Evolutionary conservation across 208 protist genomes (phyloP), one percentile per base, ranked within the genome.

Genomic region (Angomonas desouzai): DNA sequence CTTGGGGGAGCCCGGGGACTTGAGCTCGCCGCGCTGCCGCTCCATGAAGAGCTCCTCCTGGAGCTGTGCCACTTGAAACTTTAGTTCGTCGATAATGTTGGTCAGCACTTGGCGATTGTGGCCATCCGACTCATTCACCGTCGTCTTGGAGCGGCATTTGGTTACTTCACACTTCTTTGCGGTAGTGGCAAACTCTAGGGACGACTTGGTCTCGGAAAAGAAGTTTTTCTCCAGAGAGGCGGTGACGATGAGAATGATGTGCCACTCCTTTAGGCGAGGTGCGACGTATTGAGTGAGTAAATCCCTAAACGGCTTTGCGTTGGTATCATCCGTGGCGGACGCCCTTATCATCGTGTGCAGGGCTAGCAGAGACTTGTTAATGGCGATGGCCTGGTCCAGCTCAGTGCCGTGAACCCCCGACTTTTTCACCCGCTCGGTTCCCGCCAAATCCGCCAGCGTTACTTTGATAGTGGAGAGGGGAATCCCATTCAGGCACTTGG

Each of bases 381-480:
- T 98, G 66, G 83, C 79, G 53, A 84, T 82, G 23, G 91, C 94
- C 76, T 98, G 92, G 3, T 68, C 79, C 29, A 93, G 73, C 18
- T 76, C 74, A 55, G 89, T 74, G 10, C 87, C 93, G 0, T 68
- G 72, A 38, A 80, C 88, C 36, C 81, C 87, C 11, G 88, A 94
- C 63, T 88, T 83, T 60, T 81, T 81, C 11, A 97, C 68, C 1
- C 90, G 75, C 76, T 98, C 96, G 22, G 85, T 92, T 16, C 91
- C 93, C 16, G 97, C 94, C n/a, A 98, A 76, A 74, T 98, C 97
- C 32, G 92, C 93, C 6, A 98, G 69, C 25, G 83, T 89, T 10
- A 91, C 64, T 7, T 74, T 70, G 18, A 70, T 75, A 25, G 77
- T 86, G 25, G 58, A 62, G 9, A 87, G 53, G 36, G 81, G 80